Evolutionary conservation across 2,329 filamentous ascomycete genomes (phyloP).

Genomic region (Aspergillus sp.): DNA sequence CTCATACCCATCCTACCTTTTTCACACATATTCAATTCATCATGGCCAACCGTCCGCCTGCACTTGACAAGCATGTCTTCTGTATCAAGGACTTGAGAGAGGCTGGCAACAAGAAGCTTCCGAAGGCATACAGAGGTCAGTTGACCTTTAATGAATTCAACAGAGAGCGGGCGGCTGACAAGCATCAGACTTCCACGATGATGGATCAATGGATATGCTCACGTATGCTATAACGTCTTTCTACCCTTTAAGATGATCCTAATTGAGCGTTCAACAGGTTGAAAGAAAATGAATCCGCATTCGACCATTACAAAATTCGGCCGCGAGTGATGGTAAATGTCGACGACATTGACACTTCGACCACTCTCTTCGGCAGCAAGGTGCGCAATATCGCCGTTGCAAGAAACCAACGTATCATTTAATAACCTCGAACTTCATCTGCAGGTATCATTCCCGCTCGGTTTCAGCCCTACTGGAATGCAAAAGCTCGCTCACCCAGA

Average conservation of each 20-base stretch:
- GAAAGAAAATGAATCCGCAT: constrained; percentile 53
- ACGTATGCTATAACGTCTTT: constrained; percentile 30
- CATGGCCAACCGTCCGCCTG: constrained; percentile 19
- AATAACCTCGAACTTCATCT: background rate
- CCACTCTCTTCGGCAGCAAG: constrained; percentile 42
- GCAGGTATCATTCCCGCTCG: constrained; percentile 48
- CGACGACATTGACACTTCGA: constrained; percentile 41
- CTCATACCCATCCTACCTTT: background rate
- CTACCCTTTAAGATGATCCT: background rate
- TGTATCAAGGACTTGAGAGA: constrained; percentile 36
- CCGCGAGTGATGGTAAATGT: constrained; percentile 44
- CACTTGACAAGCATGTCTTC: constrained; percentile 13
- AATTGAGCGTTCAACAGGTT: constrained; percentile 24
- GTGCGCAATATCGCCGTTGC: background rate
- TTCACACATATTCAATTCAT: background rate
- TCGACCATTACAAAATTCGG: constrained; percentile 47
- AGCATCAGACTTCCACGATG: constrained; percentile 53
- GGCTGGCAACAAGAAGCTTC: constrained; percentile 33
- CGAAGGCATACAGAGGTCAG: constrained; percentile 32
- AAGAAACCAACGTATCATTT: background rate
- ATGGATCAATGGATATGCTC: constrained; percentile 53
- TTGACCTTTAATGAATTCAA: background rate
- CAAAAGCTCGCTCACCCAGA: constrained; percentile 53
- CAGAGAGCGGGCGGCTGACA: background rate
- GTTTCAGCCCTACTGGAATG: constrained; percentile 50